phyloP scores from a whole-genome alignment of 164 flowering plant species.

The Vitis cinerea region DNA sequence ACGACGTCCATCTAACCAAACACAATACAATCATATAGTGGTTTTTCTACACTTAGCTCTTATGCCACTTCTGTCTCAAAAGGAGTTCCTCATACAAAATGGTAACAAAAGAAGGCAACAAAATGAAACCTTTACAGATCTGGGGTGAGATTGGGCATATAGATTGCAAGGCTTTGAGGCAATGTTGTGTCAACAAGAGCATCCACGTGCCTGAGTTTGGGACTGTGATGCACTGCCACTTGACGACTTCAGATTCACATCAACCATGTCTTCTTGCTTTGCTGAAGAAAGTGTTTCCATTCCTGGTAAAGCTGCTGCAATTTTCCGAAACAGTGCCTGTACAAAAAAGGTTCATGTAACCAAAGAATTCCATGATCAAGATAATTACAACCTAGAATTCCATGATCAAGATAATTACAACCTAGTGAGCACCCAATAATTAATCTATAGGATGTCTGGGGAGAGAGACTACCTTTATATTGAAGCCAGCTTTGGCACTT shows the following conservation, averaged over 20 bases:
- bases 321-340: slow-evolving; percentile 78
- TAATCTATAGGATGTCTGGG: not conserved
- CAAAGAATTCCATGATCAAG: not conserved
- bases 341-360: slow-evolving; percentile 11
- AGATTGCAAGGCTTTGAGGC: not conserved
- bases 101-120: not conserved
- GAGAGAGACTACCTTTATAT: slow-evolving; percentile 40
- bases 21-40: too few relatives aligned
- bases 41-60: too few relatives aligned
- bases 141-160: not conserved
- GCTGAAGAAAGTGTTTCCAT: slow-evolving; percentile 77
- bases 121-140: slow-evolving; percentile 14
- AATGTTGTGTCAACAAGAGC: slow-evolving; percentile 46
- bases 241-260: slow-evolving; percentile 65
- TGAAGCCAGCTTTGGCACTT: slow-evolving; percentile 71
- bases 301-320: slow-evolving; percentile 83
- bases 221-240: slow-evolving; percentile 32
- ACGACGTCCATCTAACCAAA: too few relatives aligned
- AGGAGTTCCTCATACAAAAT: not conserved
- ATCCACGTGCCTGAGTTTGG: slow-evolving; percentile 57
- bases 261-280: slow-evolving; percentile 82
- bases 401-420: not conserved
- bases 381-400: not conserved
- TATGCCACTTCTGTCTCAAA: not conserved
- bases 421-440: not conserved